These are phyloP conservation scores for Aspergillus incahuasiensis DNA, from an alignment of 495 filamentous ascomycete genomes.

Conservation along the genomic window DNA sequence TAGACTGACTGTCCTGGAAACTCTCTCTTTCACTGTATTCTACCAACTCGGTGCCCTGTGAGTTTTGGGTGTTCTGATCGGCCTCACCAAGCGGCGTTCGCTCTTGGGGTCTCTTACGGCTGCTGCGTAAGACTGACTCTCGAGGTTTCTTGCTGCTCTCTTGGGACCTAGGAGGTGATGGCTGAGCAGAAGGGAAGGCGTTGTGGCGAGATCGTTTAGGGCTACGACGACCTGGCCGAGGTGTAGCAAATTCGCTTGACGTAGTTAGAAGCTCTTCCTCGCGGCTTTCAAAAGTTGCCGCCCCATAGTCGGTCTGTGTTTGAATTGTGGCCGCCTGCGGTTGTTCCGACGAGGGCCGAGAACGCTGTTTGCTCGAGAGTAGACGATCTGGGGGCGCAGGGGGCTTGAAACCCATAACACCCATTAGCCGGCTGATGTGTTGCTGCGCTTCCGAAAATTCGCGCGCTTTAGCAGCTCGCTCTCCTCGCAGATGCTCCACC, in stretches of 20 bases:
- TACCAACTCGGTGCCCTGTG: conserved; percentile 13
- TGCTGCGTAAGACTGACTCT: conserved; percentile 7
- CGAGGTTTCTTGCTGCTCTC: conserved; percentile 5
- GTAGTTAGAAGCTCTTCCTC: conserved; percentile 14
- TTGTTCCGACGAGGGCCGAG: conserved; percentile 16
- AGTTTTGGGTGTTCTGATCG: conserved; percentile 29
- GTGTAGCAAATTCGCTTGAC: conserved; percentile 21
- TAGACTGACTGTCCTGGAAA: conserved; percentile 9
- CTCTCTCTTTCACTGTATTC: conserved; percentile 12
- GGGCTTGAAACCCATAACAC: conserved; percentile 40
- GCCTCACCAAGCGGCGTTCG: conserved; percentile 25
- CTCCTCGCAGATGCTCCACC: conserved; percentile 38
- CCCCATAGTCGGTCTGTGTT: conserved; percentile 18
- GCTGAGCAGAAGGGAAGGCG: conserved; percentile 10
- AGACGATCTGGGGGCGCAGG: conserved; percentile 19
- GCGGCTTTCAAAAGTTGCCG: conserved; percentile 19
- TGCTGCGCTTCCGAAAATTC: conserved; percentile 49
- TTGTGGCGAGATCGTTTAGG: conserved; percentile 30
- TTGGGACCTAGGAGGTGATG: conserved; percentile 1
- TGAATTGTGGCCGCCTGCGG: conserved; percentile 8
- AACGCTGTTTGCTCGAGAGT: conserved; percentile 19
- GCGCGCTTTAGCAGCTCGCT: conserved; percentile 39
- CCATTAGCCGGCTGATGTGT: conserved; percentile 44
- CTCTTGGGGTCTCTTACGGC: neutral
- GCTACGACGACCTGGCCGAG: conserved; percentile 18